Evolutionary conservation across 176 grass and related monocot species (phyloP), one percentile per base, ranked within the genome.

Genomic region (Carex scoparia): DNA sequence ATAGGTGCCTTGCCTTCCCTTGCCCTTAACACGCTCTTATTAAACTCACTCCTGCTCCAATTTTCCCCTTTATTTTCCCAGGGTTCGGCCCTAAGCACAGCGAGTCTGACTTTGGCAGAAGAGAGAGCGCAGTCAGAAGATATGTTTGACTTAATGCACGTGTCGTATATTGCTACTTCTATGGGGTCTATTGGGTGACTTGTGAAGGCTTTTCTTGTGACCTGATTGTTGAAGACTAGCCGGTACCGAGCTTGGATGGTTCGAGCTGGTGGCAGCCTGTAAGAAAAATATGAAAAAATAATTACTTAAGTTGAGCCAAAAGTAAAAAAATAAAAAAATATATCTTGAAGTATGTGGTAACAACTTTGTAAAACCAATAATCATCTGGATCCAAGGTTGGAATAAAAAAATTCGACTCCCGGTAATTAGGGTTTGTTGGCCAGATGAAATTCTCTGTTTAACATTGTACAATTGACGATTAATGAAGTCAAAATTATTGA

Each of bases 101-200:
- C 16, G 19, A 79, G 10, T 79, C 28, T 79, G 48, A 79, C 49
- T 79, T 79, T 79, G 49, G 74, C 74, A 30, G 74, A 79, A 56
- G 74, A 79, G 74, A 79, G 46, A 79, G 18, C 30, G 53, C 53
- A 79, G 2, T 49, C 44, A 56, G 44, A 48, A 79, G 74, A 31
- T 54, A 79, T 13, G 35, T 55, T 79, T 49, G 27, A 65, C 30
- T 31, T 4, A 32, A 10, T 57, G 13, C 6, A 54, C 15, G 48
- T 30, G 15, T 79, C 48, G 35, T 40, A 69, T 38, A 79, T 59
- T 79, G 11, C 49, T 15, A 79, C 55, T 79, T 79, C 14, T 58
- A 79, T 59, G 0, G 51, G 75, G 68, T 14, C 16, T 71, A 79
- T 31, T 57, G 3, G 48, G 14, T 79, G 27, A 0, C 19, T 57